These are phyloP conservation scores for Pontederia paniculata DNA, from an alignment of 176 grass and related monocot species.

Conservation along the genomic window DNA sequence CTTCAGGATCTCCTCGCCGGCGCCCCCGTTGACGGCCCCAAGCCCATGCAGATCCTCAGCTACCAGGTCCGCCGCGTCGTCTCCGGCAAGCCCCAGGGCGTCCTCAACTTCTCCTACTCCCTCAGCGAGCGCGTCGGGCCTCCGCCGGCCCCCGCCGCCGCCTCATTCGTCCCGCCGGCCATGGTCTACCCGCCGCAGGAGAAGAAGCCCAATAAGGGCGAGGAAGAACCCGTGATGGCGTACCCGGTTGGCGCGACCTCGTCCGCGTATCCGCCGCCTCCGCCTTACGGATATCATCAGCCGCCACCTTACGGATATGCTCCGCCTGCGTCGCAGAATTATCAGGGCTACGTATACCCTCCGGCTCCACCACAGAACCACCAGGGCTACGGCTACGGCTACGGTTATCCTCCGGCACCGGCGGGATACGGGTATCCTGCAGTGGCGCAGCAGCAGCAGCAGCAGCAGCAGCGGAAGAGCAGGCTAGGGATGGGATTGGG, in stretches of 20 bases:
- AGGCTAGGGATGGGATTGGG: constrained; percentile 54
- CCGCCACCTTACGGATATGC: constrained; percentile 21
- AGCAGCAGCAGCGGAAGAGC: constrained; percentile 35
- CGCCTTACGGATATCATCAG: constrained; percentile 40
- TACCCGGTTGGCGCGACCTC: not conserved
- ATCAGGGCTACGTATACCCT: constrained; percentile 34
- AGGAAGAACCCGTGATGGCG: constrained; percentile 6
- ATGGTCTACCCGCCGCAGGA: not conserved
- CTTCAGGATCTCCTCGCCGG: constrained; percentile 53
- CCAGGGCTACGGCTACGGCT: constrained; percentile 24
- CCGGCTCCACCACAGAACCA: constrained; percentile 27
- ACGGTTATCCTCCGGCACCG: constrained; percentile 7
- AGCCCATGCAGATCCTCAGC: constrained; percentile 37
- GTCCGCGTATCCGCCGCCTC: constrained; percentile 22
- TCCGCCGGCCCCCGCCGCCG: constrained; percentile 12
- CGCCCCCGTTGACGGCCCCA: constrained; percentile 19
- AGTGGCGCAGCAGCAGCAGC: constrained; percentile 25
- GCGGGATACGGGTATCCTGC: constrained; percentile 36
- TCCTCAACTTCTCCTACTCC: constrained; percentile 76
- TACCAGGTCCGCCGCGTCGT: constrained; percentile 57
- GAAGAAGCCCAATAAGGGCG: not conserved
- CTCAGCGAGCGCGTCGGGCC: constrained; percentile 35
- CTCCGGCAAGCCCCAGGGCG: constrained; percentile 59
- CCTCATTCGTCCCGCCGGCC: not conserved
- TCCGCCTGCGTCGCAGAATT: not conserved